Percentiles rank a stretch among this genome's conserved stretches.
Conservation (phyloP, 1,284 basidiomycete species). For the Mycena sp. region DNA sequence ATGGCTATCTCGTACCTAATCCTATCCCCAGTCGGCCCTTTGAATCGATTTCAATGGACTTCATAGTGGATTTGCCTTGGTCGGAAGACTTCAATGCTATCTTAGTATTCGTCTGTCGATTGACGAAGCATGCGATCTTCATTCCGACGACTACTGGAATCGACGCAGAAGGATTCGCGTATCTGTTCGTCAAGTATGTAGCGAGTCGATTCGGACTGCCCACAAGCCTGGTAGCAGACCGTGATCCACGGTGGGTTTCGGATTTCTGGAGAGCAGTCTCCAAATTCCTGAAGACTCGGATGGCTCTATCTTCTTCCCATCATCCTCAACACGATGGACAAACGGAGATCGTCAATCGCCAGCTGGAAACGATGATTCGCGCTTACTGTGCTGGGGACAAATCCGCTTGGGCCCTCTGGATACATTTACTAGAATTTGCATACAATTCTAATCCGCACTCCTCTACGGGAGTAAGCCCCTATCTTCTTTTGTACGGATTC, state of each 20-base stretch:
- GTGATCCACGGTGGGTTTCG: neutral
- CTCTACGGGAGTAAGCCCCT: neutral
- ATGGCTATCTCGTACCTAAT: neutral
- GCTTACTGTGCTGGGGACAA: neutral
- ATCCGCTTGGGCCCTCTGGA: neutral
- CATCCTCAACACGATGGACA: neutral
- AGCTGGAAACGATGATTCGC: neutral
- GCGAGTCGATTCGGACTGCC: neutral
- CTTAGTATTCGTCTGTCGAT: neutral
- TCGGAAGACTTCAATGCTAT: neutral
- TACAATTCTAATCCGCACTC: neutral
- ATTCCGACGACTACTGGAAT: neutral
- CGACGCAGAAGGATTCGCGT: neutral
- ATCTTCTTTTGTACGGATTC: neutral
- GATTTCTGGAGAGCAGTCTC: neutral
- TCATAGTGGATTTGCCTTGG: neutral
- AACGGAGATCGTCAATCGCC: neutral
- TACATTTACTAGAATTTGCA: neutral
- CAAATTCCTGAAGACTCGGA: neutral
- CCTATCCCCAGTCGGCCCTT: neutral
- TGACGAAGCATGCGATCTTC: neutral
- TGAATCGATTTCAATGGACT: neutral
- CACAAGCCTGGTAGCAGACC: neutral
- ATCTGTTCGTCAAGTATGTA: neutral
- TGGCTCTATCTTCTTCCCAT: neutral